Conservation (phyloP, 805 yeast species). For the Citeromyces matritensis region DNA sequence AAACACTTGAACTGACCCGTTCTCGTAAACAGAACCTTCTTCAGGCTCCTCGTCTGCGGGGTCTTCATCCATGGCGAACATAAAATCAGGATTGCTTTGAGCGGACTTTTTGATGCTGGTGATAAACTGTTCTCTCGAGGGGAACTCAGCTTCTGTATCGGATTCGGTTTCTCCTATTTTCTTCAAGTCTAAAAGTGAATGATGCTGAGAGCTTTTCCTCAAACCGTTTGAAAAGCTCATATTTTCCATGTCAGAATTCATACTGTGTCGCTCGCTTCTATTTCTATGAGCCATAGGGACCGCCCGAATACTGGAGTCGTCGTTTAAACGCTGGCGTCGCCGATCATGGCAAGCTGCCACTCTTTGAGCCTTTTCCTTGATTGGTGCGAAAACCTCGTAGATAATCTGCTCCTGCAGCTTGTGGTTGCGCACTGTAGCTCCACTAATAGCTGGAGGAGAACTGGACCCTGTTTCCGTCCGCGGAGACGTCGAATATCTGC, state of each 20-base stretch:
- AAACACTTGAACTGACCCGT: neutral
- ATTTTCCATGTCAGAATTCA: neutral
- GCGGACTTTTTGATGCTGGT: neutral
- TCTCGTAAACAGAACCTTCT: neutral
- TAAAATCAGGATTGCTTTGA: neutral
- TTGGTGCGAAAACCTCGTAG: slow-evolving; percentile 57
- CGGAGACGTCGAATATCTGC: slow-evolving; percentile 29
- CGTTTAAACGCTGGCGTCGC: too few species aligned
- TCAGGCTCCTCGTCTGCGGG: neutral
- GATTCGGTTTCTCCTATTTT: too few species aligned
- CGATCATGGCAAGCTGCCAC: slow-evolving; percentile 1
- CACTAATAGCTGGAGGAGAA: slow-evolving; percentile 10
- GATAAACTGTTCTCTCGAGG: neutral
- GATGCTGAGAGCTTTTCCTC: neutral
- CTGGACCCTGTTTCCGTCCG: slow-evolving; percentile 1
- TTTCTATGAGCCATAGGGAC: neutral
- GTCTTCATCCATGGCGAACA: slow-evolving; percentile 2
- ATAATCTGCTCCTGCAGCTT: slow-evolving; percentile 57
- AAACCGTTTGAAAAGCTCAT: neutral
- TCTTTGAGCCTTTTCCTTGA: slow-evolving; percentile 14
- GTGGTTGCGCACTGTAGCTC: slow-evolving; percentile 58
- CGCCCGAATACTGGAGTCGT: neutral
- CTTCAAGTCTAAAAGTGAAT: too few species aligned
- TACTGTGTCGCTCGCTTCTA: neutral
- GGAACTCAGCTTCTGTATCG: neutral